Base-by-base conservation (phyloP, 306 rosid genomes). In the Dalbergia cultrata region DNA sequence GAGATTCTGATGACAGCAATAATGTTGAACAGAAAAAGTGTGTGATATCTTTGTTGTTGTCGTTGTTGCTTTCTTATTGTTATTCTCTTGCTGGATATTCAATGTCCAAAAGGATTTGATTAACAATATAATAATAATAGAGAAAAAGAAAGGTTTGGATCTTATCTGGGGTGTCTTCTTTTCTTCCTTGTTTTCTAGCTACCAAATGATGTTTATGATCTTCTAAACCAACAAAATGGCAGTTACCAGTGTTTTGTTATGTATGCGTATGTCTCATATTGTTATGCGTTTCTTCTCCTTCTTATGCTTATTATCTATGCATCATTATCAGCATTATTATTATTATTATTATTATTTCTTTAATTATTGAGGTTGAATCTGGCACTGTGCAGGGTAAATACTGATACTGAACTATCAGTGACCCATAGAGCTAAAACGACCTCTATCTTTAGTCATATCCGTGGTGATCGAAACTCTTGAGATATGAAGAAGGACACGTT, bases 381-480 rank as follows among this genome's bases (percentile, higher is more conserved):
- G 79, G 67, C 63, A 85, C 76, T 76, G 41, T 82, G 82, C 83
- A 80, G 81, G 78, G 62, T 74, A 71, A 68, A 73, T 72, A 50
- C 33, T 73, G 64, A 61, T 57, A 43, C 76, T 72, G 69, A 43
- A 26, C 74, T 67, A 81, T 67, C 77, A 67, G 18, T 39, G 68
- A 37, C 62, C 1, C 17, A 9, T 70, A 22, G 74, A 75, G 87
- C 69, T 43, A 62, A 62, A 66, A 72, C 49, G 73, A 74, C 77
- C 50, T 70, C 70, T 54, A 50, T 41, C 82, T 52, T 19, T 22
- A 61, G 85, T 85, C 84, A 6, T 61, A 60, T 77, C 85, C 67
- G 22, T 80, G 85, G 43, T 76, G 88, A 54, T 79, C 81, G 77
- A 81, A 84, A 87, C 87, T 54, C 60, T 2, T 54, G 60, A 18